Conservation (phyloP, 2,329 filamentous ascomycete genomes). For the Colletotrichum eremochloae region DNA sequence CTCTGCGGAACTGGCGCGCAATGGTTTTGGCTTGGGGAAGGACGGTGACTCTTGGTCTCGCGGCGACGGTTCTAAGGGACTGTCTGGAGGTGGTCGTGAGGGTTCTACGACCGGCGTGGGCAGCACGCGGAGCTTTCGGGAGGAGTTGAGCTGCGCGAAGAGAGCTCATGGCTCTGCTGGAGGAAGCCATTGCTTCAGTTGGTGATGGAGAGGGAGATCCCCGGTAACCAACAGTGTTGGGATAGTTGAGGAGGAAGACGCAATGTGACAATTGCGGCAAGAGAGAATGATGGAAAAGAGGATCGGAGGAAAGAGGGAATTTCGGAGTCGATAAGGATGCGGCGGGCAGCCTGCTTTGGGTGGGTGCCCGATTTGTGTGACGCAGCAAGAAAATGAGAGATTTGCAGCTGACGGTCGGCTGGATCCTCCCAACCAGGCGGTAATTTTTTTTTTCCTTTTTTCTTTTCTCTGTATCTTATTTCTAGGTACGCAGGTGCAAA, state of each 20-base stretch:
- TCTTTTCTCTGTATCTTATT: not conserved
- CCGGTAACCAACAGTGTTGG: conserved; percentile 22
- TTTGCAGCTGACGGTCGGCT: conserved; percentile 39
- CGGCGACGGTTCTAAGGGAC: conserved; percentile 28
- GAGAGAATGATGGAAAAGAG: conserved; percentile 26
- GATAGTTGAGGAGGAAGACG: conserved; percentile 24
- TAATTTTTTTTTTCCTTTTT: conserved; percentile 18
- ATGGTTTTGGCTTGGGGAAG: conserved; percentile 44
- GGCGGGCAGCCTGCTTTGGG: conserved; percentile 29
- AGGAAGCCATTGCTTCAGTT: conserved; percentile 59
- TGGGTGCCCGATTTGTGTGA: conserved; percentile 25
- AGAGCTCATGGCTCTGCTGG: conserved; percentile 57
- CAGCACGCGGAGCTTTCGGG: conserved; percentile 46
- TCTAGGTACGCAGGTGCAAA: conserved; percentile 22
- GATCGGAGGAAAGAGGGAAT: conserved; percentile 29
- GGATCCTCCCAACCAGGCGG: conserved; percentile 38
- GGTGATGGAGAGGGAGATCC: conserved; percentile 41
- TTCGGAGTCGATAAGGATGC: conserved; percentile 41
- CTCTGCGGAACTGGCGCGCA: conserved; percentile 58
- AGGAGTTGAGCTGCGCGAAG: conserved; percentile 48
- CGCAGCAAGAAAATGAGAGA: conserved; percentile 31
- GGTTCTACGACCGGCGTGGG: conserved; percentile 48
- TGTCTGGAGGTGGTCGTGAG: conserved; percentile 51
- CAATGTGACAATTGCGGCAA: conserved; percentile 30
- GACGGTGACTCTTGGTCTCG: conserved; percentile 33